Evolutionary conservation across 2,329 filamentous ascomycete genomes (phyloP), one percentile per base, ranked within the genome.

Genomic region (Orbilia oligospora): DNA sequence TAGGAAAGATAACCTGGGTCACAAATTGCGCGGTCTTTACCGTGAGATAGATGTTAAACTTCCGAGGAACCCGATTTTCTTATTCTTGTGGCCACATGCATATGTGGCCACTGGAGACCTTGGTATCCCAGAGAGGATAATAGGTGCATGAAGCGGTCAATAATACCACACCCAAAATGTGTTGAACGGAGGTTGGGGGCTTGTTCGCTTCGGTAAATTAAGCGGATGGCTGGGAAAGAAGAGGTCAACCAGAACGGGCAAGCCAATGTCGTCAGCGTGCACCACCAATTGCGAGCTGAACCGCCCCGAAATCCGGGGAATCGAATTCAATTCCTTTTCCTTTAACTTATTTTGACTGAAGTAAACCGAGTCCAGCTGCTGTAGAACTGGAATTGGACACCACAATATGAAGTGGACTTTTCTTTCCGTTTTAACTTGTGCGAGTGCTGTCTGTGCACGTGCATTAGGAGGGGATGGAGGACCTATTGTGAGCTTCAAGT

Each of bases 151-250:
- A 6, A 18, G 20, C 18, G 20, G 9, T 12, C 16, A 30, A 67
- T 14, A 51, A 67, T 69, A 69, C 51, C 65, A 69, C 65, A 22
- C 16, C 36, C 24, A 51, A 64, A 64, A 71, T 71, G 68, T 66
- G 70, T 72, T 72, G 70, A 16, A 9, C 14, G n/a, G 68, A 71
- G 33, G 49, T 66, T 61, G 64, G 36, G 33, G 18, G 3, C 9
- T 36, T n/a, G n/a, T n/a, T n/a, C 38, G 5, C 5, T 30, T 64
- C 65, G 65, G 63, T 36, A 75, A 75, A 76, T 65, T 70, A 70
- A 70, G 27, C 56, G 51, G 66, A 71, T 76, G 72, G 72, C 72
- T 76, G 72, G 72, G 72, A 18, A 76, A 22, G 5, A 3, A 3
- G 2, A 16, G 6, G 51, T 30, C 27, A 30, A 30, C 33, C 10